Conservation (phyloP, 2,329 filamentous ascomycete genomes). For the Rutstroemia sp. region DNA sequence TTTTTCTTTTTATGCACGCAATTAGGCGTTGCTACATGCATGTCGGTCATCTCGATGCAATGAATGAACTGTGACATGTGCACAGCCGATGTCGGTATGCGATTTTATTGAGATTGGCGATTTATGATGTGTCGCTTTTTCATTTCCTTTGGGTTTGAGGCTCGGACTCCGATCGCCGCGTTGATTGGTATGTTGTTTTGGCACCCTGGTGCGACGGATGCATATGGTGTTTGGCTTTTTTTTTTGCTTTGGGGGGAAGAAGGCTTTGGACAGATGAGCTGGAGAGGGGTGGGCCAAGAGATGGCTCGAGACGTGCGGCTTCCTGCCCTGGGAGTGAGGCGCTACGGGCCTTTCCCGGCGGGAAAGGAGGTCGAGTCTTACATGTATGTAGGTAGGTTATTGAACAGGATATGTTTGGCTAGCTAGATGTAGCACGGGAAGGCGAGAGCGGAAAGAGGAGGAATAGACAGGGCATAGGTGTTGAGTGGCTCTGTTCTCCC, state of each 20-base stretch:
- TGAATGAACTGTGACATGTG: no score
- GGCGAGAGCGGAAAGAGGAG: no score
- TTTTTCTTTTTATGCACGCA: no score
- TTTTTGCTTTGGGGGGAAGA: not conserved
- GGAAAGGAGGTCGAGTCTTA: not conserved
- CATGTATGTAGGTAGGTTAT: not conserved
- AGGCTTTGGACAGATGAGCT: not conserved
- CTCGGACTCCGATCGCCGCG: not conserved
- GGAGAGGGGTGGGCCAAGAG: not conserved
- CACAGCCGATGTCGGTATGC: not conserved
- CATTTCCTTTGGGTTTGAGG: not conserved
- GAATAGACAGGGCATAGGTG: no score
- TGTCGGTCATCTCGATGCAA: no score
- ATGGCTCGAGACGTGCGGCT: not conserved
- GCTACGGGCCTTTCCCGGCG: not conserved
- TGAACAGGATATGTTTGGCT: not conserved
- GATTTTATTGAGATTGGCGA: constrained; percentile 5
- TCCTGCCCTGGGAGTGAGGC: not conserved
- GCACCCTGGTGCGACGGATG: not conserved
- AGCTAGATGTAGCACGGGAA: not conserved
- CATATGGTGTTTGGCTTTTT: not conserved
- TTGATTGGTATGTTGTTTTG: not conserved
- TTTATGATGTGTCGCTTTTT: constrained; percentile 4
- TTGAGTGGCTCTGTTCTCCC: no score
- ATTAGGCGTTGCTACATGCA: no score